Conservation (phyloP, 129 eudicot species). For the Sambucus nigra region DNA sequence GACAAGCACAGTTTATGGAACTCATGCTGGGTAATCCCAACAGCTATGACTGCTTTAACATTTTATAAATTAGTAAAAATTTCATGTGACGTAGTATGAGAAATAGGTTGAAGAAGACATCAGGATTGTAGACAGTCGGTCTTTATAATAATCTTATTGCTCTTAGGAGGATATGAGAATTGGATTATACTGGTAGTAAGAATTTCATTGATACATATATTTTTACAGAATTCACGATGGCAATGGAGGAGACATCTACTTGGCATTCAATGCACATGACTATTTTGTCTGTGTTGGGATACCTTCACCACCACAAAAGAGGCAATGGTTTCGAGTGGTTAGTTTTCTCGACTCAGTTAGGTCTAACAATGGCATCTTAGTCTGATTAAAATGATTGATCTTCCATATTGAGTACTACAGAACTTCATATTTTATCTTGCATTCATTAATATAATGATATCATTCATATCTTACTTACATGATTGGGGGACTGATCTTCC, state of each 20-base stretch:
- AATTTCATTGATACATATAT: conserved; percentile 1
- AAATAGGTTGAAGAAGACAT: no score
- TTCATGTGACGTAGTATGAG: no score
- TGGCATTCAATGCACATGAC: conserved; percentile 94
- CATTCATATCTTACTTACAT: no score
- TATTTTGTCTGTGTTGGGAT: conserved; percentile 53
- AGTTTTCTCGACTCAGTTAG: conserved; percentile 16
- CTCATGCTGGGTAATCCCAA: no score
- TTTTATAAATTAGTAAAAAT: no score
- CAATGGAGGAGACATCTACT: conserved; percentile 62
- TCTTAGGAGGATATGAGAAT: neutral
- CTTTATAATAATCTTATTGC: neutral
- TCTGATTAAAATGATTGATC: no score
- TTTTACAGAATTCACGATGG: conserved; percentile 70
- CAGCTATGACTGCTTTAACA: no score
- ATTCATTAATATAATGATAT: no score
- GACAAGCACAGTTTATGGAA: no score
- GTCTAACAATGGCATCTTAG: neutral
- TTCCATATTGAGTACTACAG: neutral
- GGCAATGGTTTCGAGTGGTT: conserved; percentile 87
- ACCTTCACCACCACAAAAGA: conserved; percentile 62
- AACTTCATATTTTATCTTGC: neutral
- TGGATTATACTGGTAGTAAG: neutral
- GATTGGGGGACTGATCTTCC: no score
- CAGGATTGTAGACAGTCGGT: no score